Evolutionary conservation across 495 filamentous ascomycete species (phyloP).

Genomic region (Tuber calosporum): DNA sequence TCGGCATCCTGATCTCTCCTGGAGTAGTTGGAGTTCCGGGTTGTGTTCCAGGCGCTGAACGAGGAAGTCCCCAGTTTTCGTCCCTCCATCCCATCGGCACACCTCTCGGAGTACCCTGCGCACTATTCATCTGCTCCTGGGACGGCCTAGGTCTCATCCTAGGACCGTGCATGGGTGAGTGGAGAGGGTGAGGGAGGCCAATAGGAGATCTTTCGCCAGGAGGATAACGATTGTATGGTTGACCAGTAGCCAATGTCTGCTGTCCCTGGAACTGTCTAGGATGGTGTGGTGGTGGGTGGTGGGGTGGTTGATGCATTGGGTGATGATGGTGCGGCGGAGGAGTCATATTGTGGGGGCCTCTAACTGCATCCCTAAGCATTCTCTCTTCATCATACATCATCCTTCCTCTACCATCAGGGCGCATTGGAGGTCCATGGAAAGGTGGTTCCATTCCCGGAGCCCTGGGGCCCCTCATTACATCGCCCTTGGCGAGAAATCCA

Average conservation of each 20-base stretch:
- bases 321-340: constrained; percentile 18
- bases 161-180: constrained; percentile 37
- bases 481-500: constrained; percentile 29
- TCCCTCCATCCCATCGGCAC: constrained; percentile 41
- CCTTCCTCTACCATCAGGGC: constrained; percentile 22
- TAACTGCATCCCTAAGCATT: constrained; percentile 35
- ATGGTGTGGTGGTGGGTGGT: constrained; percentile 20
- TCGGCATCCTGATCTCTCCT: constrained; percentile 19
- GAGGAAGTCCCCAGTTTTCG: constrained; percentile 12
- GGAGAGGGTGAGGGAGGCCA: constrained; percentile 32
- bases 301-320: constrained; percentile 22
- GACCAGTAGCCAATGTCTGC: constrained; percentile 24
- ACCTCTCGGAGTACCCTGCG: constrained; percentile 30
- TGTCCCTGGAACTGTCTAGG: constrained; percentile 12
- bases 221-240: constrained; percentile 11
- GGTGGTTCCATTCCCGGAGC: constrained; percentile 24
- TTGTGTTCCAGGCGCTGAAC: constrained; percentile 32
- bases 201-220: constrained; percentile 16
- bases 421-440: constrained; percentile 15
- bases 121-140: constrained; percentile 30
- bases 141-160: constrained; percentile 30
- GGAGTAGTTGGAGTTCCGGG: constrained; percentile 32
- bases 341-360: constrained; percentile 36
- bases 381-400: constrained; percentile 34
- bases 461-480: constrained; percentile 15